Base-by-base conservation (phyloP, 768 basidiomycete genomes). In the Exidia glandulosa region DNA sequence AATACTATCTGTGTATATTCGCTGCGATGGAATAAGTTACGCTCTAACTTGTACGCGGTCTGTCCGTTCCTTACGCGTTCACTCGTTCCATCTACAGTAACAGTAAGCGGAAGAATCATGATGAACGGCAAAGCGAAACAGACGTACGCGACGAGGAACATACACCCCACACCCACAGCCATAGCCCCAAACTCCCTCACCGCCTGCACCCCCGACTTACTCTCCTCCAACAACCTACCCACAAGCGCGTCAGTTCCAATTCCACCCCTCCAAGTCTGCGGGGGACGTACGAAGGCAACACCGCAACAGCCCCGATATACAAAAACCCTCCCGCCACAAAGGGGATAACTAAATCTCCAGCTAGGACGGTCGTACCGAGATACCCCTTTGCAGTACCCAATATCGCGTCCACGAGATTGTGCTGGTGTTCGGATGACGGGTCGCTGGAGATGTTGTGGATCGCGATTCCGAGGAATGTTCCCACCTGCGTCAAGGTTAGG, bases 101-200 rank as follows among this genome's bases (percentile, higher is more conserved):
- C 30, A 34, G 29, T 59, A 10, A n/a, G 63, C 33, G n/a, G 45
- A 52, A 19, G 63, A 56, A 63, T 19, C 47, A 55, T 6, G 37
- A 25, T 29, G 32, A 60, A 59, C 50, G 33, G 37, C 29, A 58
- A 57, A 67, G 32, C 57, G 57, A 23, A 14, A 29, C 27, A 31
- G 64, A 82, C 88, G 83, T 80, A 92, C 88, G 90, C 90, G 70
- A 92, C 90, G 69, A 88, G 71, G 71, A 91, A 86, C 92, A 95
- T 95, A 77, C 91, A 94, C 68, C 81, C 70, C 65, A 94, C 92
- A 32, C 92, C 92, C 71, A 95, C 81, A 55, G 82, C 82, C 92
- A 95, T 94, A 61, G 91, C 92, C 61, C 79, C 86, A 74, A 94
- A 94, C 91, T 96, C 93, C 45, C 92, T 88, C 69, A 94, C 70